Base-by-base conservation (phyloP, 768 basidiomycete genomes). In the Boletus reticuloceps region DNA sequence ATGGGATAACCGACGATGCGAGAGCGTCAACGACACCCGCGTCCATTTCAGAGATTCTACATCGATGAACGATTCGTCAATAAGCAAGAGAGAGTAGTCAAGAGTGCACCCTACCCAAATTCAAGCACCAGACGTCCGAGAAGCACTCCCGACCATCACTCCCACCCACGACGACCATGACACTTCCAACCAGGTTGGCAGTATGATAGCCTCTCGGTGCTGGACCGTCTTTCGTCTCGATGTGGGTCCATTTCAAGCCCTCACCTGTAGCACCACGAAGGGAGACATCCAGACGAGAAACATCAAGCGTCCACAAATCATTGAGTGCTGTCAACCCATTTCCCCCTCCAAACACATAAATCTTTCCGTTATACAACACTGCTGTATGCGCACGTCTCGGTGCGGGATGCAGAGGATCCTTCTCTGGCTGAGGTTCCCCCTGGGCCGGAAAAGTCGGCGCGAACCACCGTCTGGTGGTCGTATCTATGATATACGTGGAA, bases 271-370 rank as follows among this genome's bases (percentile, higher is more conserved):
- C 13, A 17, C 58, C 58, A 37, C 64, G 65, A 19, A 62, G 53
- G 5, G 62, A 72, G n/a, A 55, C 58, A n/a, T 70, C 66, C 40
- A 71, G 61, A 48, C 76, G 73, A 34, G 74, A 78, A 0, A 88
- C 82, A 54, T 96, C 91, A 22, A 96, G 74, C 16, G 87, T 83
- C 93, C 94, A 96, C 19, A 95, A 74, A 69, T 97, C 94, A 61
- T 91, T 91, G 52, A 97, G 77, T 0, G 95, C 94, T n/a, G 82
- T 82, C 74, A 88, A 77, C 0, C 95, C 95, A 55, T 93, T 95
- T 3, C 95, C 94, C n/a, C 95, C 94, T 9, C 94, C 95, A 63
- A 96, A 97, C 5, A 97, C 72, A 76, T 89, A 91, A 0, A 98
- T 79, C 65, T 82, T 86, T 54, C 79, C 78, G 29, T 76, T 74